Evolutionary conservation across 495 filamentous ascomycete genomes (phyloP), one percentile per base, ranked within the genome.

Genomic region (Aspergillus egyptiacus): DNA sequence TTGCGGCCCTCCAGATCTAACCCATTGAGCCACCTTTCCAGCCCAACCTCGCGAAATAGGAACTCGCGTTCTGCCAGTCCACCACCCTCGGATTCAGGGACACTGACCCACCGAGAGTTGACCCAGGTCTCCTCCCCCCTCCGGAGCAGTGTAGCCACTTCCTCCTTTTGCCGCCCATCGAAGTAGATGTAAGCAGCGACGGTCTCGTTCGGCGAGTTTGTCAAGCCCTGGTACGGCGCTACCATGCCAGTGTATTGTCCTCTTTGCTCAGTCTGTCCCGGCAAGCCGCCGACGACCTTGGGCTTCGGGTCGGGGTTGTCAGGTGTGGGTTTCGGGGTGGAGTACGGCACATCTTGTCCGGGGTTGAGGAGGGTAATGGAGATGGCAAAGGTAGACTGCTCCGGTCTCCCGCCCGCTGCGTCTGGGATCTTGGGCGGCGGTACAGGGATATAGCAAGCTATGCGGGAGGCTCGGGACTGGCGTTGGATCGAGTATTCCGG

Each of bases 181-280:
- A 99, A 99, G 71, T 97, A 97, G 48, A 99, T 96, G 61, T 99
- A 99, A 10, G 93, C 93, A 14, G 93, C 93, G 45, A 99, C 88
- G 2, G 94, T 96, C 68, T 97, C 93, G 60, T 96, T 96, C 39
- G 86, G 81, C 18, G 87, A 91, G 31, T 82, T 80, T 5, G 91
- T 96, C 67, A 94, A 75, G 2, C 91, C 86, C 48, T 88, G 82
- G 64, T 99, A 99, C 1, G 90, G 88, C 34, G 75, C 78, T n/a
- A 95, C 81, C 23, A 79, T 68, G 25, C 70, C 64, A 24, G 63
- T 67, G 50, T 76, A 81, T 51, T 72, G 75, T 22, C 80, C 80
- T 42, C 78, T 67, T 36, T 79, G 75, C 31, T 57, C 62, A 6
- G 65, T 69, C 43, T 69, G 66, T 53, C 83, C 82, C 5, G 86